phyloP scores from a whole-genome alignment of 2,329 filamentous ascomycete species.

The Cordyceps javanica region DNA sequence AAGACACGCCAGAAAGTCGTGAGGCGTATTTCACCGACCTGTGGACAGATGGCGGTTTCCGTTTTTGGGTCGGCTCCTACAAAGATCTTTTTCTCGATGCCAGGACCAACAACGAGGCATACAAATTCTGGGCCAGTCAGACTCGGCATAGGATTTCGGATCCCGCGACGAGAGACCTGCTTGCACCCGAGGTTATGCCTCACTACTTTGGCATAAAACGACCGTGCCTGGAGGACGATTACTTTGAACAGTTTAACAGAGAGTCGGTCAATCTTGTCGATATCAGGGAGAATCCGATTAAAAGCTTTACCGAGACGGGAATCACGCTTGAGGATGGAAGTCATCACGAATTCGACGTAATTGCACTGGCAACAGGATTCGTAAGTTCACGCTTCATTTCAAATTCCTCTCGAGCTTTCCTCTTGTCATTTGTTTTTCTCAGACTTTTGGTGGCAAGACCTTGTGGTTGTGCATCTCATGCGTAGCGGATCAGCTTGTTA shows the following conservation, averaged over 20 bases:
- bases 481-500: too few species aligned
- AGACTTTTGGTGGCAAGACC: too few species aligned
- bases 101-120: conserved; percentile 38
- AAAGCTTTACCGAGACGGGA: conserved; percentile 30
- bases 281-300: conserved; percentile 36
- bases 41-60: conserved; percentile 39
- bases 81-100: conserved; percentile 35
- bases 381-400: conserved; percentile 24
- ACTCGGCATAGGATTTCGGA: conserved; percentile 38
- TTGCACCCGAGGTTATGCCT: conserved; percentile 39
- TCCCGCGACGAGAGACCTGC: conserved; percentile 34
- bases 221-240: conserved; percentile 39
- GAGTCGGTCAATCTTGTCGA: conserved; percentile 26
- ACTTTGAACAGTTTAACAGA: conserved; percentile 39
- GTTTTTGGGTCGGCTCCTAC: conserved; percentile 15
- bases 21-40: conserved; percentile 35
- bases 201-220: conserved; percentile 43
- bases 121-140: conserved; percentile 44
- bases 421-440: background rate
- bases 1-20: conserved; percentile 31
- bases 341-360: conserved; percentile 28
- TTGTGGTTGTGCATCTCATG: too few species aligned
- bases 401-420: conserved; percentile 15
- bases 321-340: conserved; percentile 31
- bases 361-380: conserved; percentile 29